A percentile compares a stretch with the other conserved stretches of the same genome.
Evolutionary conservation across 2,329 filamentous ascomycete species (phyloP).

Genomic region (Dryadomyces quercivorus): DNA sequence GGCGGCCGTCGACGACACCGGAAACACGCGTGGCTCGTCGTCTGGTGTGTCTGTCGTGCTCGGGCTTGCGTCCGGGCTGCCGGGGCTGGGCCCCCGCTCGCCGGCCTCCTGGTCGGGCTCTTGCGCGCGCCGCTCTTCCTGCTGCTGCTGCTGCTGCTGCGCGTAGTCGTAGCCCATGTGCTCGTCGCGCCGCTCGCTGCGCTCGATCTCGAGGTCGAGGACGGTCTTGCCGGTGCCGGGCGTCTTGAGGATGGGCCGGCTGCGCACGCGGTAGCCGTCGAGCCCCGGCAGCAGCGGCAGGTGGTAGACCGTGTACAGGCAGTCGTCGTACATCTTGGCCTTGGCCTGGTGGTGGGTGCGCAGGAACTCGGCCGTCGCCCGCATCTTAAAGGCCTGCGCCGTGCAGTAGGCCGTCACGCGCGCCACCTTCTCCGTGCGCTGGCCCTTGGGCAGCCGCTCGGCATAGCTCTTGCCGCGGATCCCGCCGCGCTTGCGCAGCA

Average conservation of each 20-base stretch:
- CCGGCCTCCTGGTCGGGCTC: slow-evolving; percentile 7
- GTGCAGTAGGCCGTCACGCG: slow-evolving; percentile 94
- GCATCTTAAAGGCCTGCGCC: slow-evolving; percentile 84
- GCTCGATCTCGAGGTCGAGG: slow-evolving; percentile 88
- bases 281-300: slow-evolving; percentile 73
- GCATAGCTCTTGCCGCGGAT: slow-evolving; percentile 78
- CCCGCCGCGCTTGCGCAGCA: slow-evolving; percentile 48
- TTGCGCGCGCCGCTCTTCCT: neutral
- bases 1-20: neutral
- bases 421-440: slow-evolving; percentile 76
- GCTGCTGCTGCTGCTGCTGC: slow-evolving; percentile 21
- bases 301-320: slow-evolving; percentile 90
- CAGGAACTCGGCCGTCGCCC: slow-evolving; percentile 77
- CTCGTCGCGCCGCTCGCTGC: slow-evolving; percentile 79
- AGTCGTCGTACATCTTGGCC: slow-evolving; percentile 96
- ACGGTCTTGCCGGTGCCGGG: slow-evolving; percentile 82
- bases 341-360: slow-evolving; percentile 78
- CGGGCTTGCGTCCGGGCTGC: neutral
- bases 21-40: neutral
- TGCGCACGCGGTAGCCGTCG: slow-evolving; percentile 79
- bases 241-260: slow-evolving; percentile 82
- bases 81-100: too few relatives aligned
- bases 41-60: neutral
- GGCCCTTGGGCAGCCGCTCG: slow-evolving; percentile 78
- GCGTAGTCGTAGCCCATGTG: slow-evolving; percentile 83